A percentile compares a stretch with the other conserved stretches of the same genome.
These are phyloP conservation scores for Triticum dicoccoides DNA, from an alignment of 176 grass and related monocot genomes.

Conservation along the genomic window DNA sequence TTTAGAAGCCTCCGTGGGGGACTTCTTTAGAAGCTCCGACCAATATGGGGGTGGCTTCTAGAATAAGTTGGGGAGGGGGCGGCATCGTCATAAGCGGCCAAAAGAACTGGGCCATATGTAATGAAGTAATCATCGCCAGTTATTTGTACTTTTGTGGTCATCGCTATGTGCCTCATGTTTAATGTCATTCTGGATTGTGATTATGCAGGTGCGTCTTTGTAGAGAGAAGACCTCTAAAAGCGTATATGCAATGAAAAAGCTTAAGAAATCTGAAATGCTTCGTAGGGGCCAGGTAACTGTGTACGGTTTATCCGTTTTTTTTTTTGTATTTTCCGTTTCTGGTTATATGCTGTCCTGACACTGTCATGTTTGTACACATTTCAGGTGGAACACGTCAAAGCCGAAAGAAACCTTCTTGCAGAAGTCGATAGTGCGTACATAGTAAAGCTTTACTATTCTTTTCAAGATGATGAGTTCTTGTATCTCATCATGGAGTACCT, in stretches of 20 bases:
- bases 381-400: slow-evolving; percentile 99
- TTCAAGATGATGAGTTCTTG: slow-evolving; percentile 93
- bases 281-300: slow-evolving; percentile 96
- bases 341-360: slow-evolving; percentile 11
- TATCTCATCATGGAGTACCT: slow-evolving; percentile 99
- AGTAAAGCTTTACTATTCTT: slow-evolving; percentile 95
- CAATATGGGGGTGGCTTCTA: too few relatives aligned
- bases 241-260: slow-evolving; percentile 99
- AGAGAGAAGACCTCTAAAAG: slow-evolving; percentile 79
- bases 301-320: slow-evolving; percentile 18
- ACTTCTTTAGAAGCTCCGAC: too few relatives aligned
- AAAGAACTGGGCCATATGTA: not conserved
- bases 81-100: too few relatives aligned
- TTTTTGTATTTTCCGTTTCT: slow-evolving; percentile 29
- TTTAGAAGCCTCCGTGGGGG: too few relatives aligned
- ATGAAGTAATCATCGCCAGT: not conserved
- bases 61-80: too few relatives aligned
- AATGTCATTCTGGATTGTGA: slow-evolving; percentile 23
- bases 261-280: slow-evolving; percentile 99
- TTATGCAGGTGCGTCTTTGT: slow-evolving; percentile 90
- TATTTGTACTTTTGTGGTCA: slow-evolving; percentile 1
- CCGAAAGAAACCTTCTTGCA: slow-evolving; percentile 97
- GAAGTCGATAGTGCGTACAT: slow-evolving; percentile 97
- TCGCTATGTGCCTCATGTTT: not conserved
- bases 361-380: slow-evolving; percentile 11